phyloP scores from a whole-genome alignment of 2,329 filamentous ascomycete genomes.

The Alternaria atra region DNA sequence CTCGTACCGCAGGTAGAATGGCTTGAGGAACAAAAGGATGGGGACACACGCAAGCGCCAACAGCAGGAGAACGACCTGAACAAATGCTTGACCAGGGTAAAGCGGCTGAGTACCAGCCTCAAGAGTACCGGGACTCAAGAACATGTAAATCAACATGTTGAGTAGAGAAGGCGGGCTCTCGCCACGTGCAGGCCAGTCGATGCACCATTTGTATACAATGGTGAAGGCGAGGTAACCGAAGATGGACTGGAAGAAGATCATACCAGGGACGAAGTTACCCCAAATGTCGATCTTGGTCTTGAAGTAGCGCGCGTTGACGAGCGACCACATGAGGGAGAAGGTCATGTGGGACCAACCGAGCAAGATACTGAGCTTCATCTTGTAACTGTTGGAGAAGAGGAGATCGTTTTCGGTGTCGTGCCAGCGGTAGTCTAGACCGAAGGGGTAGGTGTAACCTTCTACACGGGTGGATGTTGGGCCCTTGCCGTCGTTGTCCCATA shows the following conservation, averaged over 20 bases:
- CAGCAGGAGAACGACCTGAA: conserved; percentile 82
- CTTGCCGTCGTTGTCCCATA: conserved; percentile 76
- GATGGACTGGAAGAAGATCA: conserved; percentile 99
- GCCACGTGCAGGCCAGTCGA: conserved; percentile 79
- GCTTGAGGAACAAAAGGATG: conserved; percentile 91
- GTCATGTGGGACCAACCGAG: conserved; percentile 99
- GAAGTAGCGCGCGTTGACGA: conserved; percentile 94
- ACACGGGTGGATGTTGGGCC: conserved; percentile 71
- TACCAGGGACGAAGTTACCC: conserved; percentile 96
- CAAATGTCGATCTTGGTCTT: conserved; percentile 94
- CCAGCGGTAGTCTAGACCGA: conserved; percentile 96
- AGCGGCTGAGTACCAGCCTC: conserved; percentile 70
- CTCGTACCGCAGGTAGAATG: conserved; percentile 92
- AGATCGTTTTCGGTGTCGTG: conserved; percentile 95
- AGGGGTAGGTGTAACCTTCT: conserved; percentile 85
- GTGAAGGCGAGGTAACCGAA: conserved; percentile 95
- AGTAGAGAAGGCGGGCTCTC: conserved; percentile 82
- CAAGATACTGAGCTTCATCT: conserved; percentile 99
- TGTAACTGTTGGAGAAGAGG: conserved; percentile 97
- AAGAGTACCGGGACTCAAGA: conserved; percentile 81
- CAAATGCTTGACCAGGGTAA: conserved; percentile 76
- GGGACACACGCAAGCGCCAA: conserved; percentile 88
- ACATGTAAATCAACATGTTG: conserved; percentile 99
- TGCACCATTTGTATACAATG: conserved; percentile 96
- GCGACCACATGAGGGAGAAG: conserved; percentile 92